Evolutionary conservation across 495 filamentous ascomycete genomes (phyloP), one percentile per base, ranked within the genome.

Genomic region (Pseudevernia furfuracea): DNA sequence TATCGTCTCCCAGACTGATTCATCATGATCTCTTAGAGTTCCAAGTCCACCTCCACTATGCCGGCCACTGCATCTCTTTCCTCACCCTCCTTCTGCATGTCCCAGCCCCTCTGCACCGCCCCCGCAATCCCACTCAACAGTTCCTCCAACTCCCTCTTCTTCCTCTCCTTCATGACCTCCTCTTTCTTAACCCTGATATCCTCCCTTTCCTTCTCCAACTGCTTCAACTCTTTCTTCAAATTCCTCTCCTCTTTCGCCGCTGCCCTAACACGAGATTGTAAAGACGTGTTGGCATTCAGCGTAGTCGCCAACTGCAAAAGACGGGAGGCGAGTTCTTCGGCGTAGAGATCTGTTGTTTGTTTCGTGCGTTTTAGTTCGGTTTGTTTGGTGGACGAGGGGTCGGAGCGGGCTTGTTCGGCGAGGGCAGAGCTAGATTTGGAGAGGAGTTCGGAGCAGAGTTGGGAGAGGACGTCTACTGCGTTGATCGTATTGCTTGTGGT

Each of bases 281-380:
- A 28, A 49, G 49, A 37, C 25, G 32, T 44, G 38, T 65, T 68
- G 4, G 21, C 37, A 25, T 65, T 60, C 53, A 68, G 38, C 30
- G 52, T 46, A 2, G 44, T 61, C 21, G 58, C 62, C 3, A 68
- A 43, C 14, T 69, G 64, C 6, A 66, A 28, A 39, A 69, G 17
- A 41, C 85, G 77, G n/a, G 79, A 81, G 49, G 87, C 80, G 61
- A 91, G 71, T 67, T 90, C 87, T n/a, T 79, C 75, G 56, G 81
- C 81, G 68, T 87, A 91, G n/a, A 82, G 81, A 59, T 90, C 85
- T 7, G 91, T 76, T 5, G 84, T 83, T 63, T 83, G 81, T 55
- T 78, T 76, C 71, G 88, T 89, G 37, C 81, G 83, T 52, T 77
- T 80, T 61, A 79, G 84, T 70, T 87, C 84, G 12, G 25, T 9